phyloP scores from a whole-genome alignment of 2,329 filamentous ascomycete species.

The Malbranchea zuffiana region DNA sequence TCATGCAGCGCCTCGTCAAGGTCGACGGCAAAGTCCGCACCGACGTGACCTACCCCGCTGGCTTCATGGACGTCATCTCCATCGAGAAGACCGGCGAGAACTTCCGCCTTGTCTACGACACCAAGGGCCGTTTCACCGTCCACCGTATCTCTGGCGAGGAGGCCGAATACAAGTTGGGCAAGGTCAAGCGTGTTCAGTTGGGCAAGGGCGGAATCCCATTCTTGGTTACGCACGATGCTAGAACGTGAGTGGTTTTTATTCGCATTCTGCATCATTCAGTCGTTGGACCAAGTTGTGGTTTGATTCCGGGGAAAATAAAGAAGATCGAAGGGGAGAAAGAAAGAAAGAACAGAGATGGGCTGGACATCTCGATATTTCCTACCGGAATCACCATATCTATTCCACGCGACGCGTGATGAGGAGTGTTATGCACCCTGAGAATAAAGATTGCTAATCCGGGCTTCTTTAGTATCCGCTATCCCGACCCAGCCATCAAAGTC shows the following conservation, averaged over 20 bases:
- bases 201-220: conserved; percentile 99
- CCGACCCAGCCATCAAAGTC: conserved; percentile 96
- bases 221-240: conserved; percentile 99
- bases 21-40: conserved; percentile 99
- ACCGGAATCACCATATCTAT: conserved; percentile 24
- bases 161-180: conserved; percentile 99
- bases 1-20: conserved; percentile 99
- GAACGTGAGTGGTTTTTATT: conserved; percentile 85
- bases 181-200: conserved; percentile 99
- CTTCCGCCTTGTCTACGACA: conserved; percentile 99
- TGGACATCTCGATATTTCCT: conserved; percentile 17
- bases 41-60: conserved; percentile 91
- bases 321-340: conserved; percentile 4
- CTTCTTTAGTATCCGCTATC: conserved; percentile 82
- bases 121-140: conserved; percentile 99
- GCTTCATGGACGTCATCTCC: conserved; percentile 98
- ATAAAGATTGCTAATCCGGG: conserved; percentile 28
- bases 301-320: conserved; percentile 28
- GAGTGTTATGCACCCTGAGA: neutral
- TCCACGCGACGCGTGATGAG: conserved; percentile 6
- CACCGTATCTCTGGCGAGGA: conserved; percentile 98
- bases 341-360: conserved; percentile 1
- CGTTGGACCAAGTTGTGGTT: conserved; percentile 99
- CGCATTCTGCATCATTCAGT: conserved; percentile 89
- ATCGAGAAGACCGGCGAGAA: conserved; percentile 99